A percentile compares a stretch with the other conserved stretches of the same genome.
phyloP scores from a whole-genome alignment of 129 eudicot species.

The Scalesia atractyloides region DNA sequence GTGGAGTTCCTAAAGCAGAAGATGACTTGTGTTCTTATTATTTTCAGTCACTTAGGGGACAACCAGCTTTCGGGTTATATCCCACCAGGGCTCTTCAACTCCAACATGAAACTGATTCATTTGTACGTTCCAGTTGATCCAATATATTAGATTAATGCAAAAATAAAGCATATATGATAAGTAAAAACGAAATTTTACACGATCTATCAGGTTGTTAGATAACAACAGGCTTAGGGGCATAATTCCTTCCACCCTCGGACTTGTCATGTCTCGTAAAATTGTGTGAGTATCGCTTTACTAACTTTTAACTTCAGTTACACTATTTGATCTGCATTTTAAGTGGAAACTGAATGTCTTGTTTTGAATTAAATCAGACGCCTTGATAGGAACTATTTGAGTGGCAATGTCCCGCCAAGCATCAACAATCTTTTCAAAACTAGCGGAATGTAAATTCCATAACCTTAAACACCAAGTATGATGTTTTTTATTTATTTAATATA shows the following conservation, averaged over 20 bases:
- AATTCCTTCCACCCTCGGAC: constrained; percentile 45
- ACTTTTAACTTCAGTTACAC: constrained; percentile 3
- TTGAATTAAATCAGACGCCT: constrained; percentile 41
- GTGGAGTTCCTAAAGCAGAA: not conserved
- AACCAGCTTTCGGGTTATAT: constrained; percentile 64
- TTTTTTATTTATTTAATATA: not conserved
- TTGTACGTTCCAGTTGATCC: constrained; percentile 41
- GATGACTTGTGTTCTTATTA: not conserved
- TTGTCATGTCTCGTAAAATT: constrained; percentile 37
- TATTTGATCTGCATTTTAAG: constrained; percentile 1
- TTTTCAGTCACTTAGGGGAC: constrained; percentile 61
- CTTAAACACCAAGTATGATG: not conserved
- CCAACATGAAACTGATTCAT: constrained; percentile 56
- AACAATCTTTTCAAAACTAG: constrained; percentile 36
- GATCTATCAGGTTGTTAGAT: constrained; percentile 43
- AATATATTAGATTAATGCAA: not conserved
- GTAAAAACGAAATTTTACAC: not conserved
- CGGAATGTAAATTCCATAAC: constrained; percentile 36
- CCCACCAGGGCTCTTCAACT: constrained; percentile 49
- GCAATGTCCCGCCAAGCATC: constrained; percentile 46
- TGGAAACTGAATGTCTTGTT: not conserved
- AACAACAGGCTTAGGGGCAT: constrained; percentile 41
- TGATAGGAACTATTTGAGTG: constrained; percentile 40
- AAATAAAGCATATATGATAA: not conserved
- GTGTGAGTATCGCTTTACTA: constrained; percentile 38